Base-by-base conservation (phyloP, 2,329 filamentous ascomycete genomes). In the Xylariales sp. region DNA sequence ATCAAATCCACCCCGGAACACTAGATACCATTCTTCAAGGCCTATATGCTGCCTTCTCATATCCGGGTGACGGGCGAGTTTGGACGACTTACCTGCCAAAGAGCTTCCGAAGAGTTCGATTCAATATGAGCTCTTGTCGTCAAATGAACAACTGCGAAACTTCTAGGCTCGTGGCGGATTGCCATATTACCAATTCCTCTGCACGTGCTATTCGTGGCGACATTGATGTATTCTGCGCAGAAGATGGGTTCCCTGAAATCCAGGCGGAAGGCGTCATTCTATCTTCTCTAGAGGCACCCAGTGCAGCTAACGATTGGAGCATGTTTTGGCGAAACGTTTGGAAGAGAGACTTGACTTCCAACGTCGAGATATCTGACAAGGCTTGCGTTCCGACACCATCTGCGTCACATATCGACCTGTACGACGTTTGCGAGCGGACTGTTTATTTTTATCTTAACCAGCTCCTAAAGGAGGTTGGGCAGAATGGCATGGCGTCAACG, bases 281-380 rank as follows among this genome's bases (percentile, higher is more conserved):
- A 3, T 69, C 62, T 5, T 63, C 63, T 4, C 55, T 69, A 4
- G 67, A 60, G 28, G 36, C 39, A 7, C 62, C 54, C 10, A 66
- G 28, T 28, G 46, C 18, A 52, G 48, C 32, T 1, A 63, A 69
- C 53, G 67, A 69, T 18, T 50, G 60, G 12, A 46, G 3, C 7
- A 16, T 69, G 59, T 69, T 69, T 41, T 64, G 54, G 54, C 7
- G 58, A 43, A 69, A 43, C 1, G 12, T 58, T 52, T 72, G 62
- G 62, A 65, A 49, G 16, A 39, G 5, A 48, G 56, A 65, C 10
- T 1, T 53, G 9, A 14, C 1, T 3, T 65, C 48, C 1, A 3
- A 12, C 36, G n/a, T 16, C 7, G 45, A 23, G 14, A 23, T 23
- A 23, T 34, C 9, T 32, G 5, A 9, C 9, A 23, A 30, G n/a